Evolutionary conservation across 2,329 filamentous ascomycete genomes (phyloP).

Genomic region (Lasiodiplodia theobromae): DNA sequence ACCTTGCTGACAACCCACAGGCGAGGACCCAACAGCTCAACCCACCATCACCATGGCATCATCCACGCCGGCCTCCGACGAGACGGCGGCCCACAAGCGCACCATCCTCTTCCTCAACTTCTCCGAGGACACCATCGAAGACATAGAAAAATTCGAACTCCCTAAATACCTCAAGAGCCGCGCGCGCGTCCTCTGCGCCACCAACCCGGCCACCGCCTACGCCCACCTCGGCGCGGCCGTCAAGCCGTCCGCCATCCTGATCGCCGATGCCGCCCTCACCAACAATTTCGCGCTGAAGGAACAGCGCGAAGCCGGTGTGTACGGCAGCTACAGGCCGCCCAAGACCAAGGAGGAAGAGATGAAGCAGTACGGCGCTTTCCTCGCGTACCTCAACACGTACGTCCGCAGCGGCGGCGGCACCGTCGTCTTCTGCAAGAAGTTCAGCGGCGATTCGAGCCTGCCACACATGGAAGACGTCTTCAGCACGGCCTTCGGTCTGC

Average conservation of each 20-base stretch:
- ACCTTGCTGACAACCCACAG: background rate
- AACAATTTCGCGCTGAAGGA: background rate
- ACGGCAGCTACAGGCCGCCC: background rate
- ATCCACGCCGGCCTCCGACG: no score
- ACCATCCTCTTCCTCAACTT: background rate
- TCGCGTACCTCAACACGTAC: background rate
- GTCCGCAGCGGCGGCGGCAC: constrained; percentile 1
- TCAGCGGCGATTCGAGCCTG: background rate
- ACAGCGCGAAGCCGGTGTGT: no score
- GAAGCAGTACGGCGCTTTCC: background rate
- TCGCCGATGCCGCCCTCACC: background rate
- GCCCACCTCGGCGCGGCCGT: background rate
- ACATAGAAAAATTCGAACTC: background rate
- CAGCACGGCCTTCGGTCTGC: background rate
- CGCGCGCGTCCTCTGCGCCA: background rate
- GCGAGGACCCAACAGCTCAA: background rate
- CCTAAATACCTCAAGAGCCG: no score
- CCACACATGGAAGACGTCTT: background rate
- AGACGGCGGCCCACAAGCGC: background rate
- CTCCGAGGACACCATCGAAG: background rate
- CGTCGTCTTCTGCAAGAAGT: background rate
- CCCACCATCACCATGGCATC: background rate
- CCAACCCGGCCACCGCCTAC: background rate
- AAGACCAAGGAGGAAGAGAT: background rate
- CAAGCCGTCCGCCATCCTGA: background rate